phyloP scores from a whole-genome alignment of 495 filamentous ascomycete species.

The Diplogelasinospora grovesii region DNA sequence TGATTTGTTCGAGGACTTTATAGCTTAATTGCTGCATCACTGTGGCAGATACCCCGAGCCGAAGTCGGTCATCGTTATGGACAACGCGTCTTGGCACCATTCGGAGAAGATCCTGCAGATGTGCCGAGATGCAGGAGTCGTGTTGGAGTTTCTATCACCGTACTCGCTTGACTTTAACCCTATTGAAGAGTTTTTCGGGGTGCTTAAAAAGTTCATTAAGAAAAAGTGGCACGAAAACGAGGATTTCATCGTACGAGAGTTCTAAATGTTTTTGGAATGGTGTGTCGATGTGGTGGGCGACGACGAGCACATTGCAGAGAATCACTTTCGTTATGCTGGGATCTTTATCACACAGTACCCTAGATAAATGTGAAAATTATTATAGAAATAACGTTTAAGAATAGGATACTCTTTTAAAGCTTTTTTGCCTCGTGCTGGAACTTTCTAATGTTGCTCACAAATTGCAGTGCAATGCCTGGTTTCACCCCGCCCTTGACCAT shows the following conservation, averaged over 20 bases:
- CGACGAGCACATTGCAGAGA: neutral
- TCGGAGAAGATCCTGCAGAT: neutral
- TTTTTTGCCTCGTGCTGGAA: slow-evolving; percentile 7
- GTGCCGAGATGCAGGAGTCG: slow-evolving; percentile 1
- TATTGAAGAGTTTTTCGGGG: slow-evolving; percentile 1
- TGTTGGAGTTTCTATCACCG: neutral
- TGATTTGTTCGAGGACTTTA: slow-evolving; percentile 16
- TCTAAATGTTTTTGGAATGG: slow-evolving; percentile 1
- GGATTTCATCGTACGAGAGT: neutral
- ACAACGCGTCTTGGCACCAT: neutral
- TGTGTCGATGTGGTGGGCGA: slow-evolving; percentile 1
- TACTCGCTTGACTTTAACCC: slow-evolving; percentile 1
- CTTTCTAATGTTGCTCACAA: slow-evolving; percentile 8
- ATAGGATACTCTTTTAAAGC: neutral
- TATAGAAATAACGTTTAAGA: neutral
- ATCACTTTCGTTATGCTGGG: neutral
- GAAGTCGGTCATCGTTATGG: neutral
- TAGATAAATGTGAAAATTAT: neutral
- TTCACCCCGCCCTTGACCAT: slow-evolving; percentile 7
- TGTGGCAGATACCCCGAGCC: slow-evolving; percentile 7
- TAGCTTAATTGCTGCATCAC: slow-evolving; percentile 9
- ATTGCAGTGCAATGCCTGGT: slow-evolving; percentile 5
- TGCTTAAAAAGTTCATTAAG: slow-evolving; percentile 1
- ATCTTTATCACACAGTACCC: neutral
- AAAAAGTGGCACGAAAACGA: slow-evolving; percentile 2